Evolutionary conservation across 805 yeast species (phyloP).

Genomic region (Ogataea henricii): DNA sequence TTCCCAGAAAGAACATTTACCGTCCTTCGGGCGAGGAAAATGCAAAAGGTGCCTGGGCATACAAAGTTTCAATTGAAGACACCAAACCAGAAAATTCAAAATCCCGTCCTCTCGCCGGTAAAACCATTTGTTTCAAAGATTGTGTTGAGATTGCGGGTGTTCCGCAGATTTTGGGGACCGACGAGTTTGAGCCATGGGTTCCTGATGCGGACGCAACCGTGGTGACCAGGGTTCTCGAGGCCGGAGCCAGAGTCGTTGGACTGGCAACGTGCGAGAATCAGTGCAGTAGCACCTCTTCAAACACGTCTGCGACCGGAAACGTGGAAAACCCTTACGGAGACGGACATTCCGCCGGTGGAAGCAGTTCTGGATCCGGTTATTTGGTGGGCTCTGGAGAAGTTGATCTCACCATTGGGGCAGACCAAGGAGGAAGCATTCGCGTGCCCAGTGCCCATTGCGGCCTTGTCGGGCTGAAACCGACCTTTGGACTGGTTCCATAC

Average conservation of each 20-base stretch:
- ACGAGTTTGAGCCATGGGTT: constrained; percentile 34
- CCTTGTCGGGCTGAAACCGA: constrained; percentile 47
- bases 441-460: constrained; percentile 44
- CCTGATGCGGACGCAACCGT: constrained; percentile 41
- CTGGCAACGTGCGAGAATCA: constrained; percentile 40
- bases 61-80: constrained; percentile 30
- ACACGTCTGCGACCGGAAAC: constrained; percentile 43
- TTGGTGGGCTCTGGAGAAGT: constrained; percentile 49
- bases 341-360: constrained; percentile 43
- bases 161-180: constrained; percentile 40
- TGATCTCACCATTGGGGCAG: constrained; percentile 39
- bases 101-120: constrained; percentile 28
- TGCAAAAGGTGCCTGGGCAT: constrained; percentile 37
- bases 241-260: constrained; percentile 39
- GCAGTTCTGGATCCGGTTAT: constrained; percentile 48
- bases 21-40: constrained; percentile 29
- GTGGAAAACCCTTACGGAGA: constrained; percentile 45
- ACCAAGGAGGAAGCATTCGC: constrained; percentile 51
- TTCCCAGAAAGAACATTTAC: constrained; percentile 35
- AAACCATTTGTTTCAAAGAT: constrained; percentile 37
- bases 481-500: constrained; percentile 45
- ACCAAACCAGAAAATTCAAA: constrained; percentile 36
- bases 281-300: constrained; percentile 31
- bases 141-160: constrained; percentile 38
- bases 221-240: constrained; percentile 36